A percentile compares a stretch with the other conserved stretches of the same genome.
Evolutionary conservation across 169 alveolate genomes (phyloP).

Genomic region (Plasmodium sp.): DNA sequence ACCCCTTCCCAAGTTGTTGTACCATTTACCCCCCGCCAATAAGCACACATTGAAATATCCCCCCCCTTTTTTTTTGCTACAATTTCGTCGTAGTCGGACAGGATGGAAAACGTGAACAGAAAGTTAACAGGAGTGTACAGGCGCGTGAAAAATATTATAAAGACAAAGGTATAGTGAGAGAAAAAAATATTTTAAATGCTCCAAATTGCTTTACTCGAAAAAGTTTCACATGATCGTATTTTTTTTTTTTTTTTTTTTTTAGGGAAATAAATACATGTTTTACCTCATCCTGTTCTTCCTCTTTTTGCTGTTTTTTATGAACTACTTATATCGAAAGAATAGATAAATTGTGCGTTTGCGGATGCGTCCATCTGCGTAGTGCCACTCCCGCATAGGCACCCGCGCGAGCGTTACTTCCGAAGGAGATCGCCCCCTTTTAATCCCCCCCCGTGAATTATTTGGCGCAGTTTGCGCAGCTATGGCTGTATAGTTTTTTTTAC

Average conservation of each 20-base stretch:
- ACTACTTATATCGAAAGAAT: conserved; percentile 55
- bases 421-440: neutral
- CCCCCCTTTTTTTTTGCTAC: neutral
- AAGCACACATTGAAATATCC: neutral
- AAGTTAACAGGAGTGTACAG: conserved; percentile 63
- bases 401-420: neutral
- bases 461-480: neutral
- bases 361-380: neutral
- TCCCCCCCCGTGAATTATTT: neutral
- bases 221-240: neutral
- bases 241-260: conserved; percentile 9
- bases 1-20: neutral
- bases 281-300: conserved; percentile 61
- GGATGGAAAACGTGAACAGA: conserved; percentile 60
- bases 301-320: conserved; percentile 53
- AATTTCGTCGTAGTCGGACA: conserved; percentile 32
- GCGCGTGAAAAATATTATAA: conserved; percentile 54
- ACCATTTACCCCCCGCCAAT: neutral
- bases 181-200: neutral
- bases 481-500: conserved; percentile 1
- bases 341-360: neutral
- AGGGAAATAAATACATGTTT: conserved; percentile 70
- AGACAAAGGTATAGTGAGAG: conserved; percentile 44
- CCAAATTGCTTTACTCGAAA: neutral
- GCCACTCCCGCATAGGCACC: neutral